phyloP scores from a whole-genome alignment of 805 yeast species.

The Metschnikowia dekortorum region DNA sequence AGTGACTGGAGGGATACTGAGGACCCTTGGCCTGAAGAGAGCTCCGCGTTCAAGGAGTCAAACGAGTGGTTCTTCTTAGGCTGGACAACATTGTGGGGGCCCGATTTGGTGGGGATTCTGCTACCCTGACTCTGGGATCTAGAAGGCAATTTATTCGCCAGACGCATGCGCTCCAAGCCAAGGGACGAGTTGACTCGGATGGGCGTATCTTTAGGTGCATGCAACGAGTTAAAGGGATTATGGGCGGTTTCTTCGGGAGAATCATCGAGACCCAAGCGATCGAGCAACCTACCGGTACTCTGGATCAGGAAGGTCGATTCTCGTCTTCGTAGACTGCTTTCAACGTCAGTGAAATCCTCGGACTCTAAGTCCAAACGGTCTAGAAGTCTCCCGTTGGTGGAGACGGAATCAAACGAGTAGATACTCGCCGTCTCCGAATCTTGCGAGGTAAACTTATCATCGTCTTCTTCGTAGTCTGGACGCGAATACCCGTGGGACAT shows the following conservation, averaged over 20 bases:
- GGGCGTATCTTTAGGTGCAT: constrained; percentile 9
- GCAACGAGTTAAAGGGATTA: constrained; percentile 1
- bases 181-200: constrained; percentile 14
- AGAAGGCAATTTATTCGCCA: constrained; percentile 2
- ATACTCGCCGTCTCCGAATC: constrained; percentile 23
- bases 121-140: constrained; percentile 8
- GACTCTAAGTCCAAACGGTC: constrained; percentile 23
- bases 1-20: constrained; percentile 8
- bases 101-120: constrained; percentile 9
- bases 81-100: constrained; percentile 13
- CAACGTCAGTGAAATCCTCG: constrained; percentile 14
- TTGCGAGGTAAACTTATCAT: background rate
- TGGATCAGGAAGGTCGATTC: constrained; percentile 15
- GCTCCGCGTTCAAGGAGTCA: constrained; percentile 14
- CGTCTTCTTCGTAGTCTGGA: background rate
- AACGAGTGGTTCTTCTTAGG: constrained; percentile 13
- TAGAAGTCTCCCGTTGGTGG: constrained; percentile 39
- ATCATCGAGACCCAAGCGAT: constrained; percentile 28
- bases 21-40: constrained; percentile 10
- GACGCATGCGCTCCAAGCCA: constrained; percentile 17
- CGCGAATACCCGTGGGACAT: background rate
- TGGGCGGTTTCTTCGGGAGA: constrained; percentile 14
- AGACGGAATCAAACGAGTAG: constrained; percentile 42
- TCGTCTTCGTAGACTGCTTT: constrained; percentile 13
- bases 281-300: constrained; percentile 12